Conservation (phyloP, 441 rosid genomes). For the Adansonia madagascariensis region DNA sequence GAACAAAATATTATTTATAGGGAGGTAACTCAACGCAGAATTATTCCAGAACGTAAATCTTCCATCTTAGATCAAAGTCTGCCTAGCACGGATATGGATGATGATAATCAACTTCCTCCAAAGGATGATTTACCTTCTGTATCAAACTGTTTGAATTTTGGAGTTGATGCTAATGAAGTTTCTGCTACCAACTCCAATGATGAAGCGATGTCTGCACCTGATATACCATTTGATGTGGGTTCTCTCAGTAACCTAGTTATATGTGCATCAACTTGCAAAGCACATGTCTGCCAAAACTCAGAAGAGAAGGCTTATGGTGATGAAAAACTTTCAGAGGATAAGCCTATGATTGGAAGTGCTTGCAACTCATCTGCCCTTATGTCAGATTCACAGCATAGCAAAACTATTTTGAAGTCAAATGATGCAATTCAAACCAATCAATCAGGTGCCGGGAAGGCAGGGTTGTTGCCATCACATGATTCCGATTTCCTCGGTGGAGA, state of each 20-base stretch:
- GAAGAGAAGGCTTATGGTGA: conserved; percentile 39
- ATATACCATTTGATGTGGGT: conserved; percentile 42
- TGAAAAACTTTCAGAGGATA: conserved; percentile 40
- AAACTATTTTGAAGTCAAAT: conserved; percentile 33
- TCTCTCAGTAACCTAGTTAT: conserved; percentile 31
- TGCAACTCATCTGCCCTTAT: conserved; percentile 39
- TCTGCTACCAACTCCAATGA: conserved; percentile 39
- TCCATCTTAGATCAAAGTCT: conserved; percentile 33
- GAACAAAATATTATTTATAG: conserved; percentile 36
- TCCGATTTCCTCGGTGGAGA: conserved; percentile 34
- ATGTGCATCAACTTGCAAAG: conserved; percentile 25
- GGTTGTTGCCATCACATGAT: conserved; percentile 32
- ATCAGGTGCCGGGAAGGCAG: conserved; percentile 29
- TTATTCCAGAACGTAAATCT: conserved; percentile 38
- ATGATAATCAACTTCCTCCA: conserved; percentile 28
- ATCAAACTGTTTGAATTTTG: conserved; percentile 38
- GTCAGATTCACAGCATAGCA: conserved; percentile 33
- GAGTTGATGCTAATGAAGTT: conserved; percentile 40
- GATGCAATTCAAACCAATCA: conserved; percentile 27
- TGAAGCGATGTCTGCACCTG: conserved; percentile 45
- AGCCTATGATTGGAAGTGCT: conserved; percentile 38
- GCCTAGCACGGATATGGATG: conserved; percentile 32
- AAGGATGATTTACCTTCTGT: conserved; percentile 39
- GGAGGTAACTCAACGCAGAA: conserved; percentile 32
- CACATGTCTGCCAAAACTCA: conserved; percentile 37